Conservation (phyloP, 2,329 filamentous ascomycete genomes). For the Ophiostoma populinum region DNA sequence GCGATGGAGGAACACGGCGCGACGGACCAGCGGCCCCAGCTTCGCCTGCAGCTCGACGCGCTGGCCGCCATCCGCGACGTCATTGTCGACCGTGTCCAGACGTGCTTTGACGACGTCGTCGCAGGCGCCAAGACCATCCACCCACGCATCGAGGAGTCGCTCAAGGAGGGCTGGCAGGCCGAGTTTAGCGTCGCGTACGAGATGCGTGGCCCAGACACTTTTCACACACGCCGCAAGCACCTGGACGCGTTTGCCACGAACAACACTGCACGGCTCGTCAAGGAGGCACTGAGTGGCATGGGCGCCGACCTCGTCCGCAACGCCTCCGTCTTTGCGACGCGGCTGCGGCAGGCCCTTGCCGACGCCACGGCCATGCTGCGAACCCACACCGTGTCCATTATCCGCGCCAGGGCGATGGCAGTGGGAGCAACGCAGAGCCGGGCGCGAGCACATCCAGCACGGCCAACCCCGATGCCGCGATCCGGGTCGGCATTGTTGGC, state of each 20-base stretch:
- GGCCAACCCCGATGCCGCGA: background rate
- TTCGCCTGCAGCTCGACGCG: constrained; percentile 2
- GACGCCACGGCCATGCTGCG: background rate
- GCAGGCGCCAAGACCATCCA: background rate
- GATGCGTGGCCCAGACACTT: background rate
- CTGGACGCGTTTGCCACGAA: background rate
- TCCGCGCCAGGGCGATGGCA: background rate
- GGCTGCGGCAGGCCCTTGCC: background rate
- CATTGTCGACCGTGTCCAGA: constrained; percentile 1
- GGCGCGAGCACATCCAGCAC: background rate
- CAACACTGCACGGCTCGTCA: background rate
- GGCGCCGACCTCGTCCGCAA: background rate
- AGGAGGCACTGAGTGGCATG: constrained; percentile 2
- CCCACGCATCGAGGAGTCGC: background rate
- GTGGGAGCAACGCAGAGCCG: background rate
- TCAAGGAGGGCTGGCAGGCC: background rate
- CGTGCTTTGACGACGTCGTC: background rate
- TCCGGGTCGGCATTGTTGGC: background rate
- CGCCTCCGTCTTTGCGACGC: background rate
- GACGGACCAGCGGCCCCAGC: no score
- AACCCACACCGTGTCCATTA: background rate
- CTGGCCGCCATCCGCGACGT: constrained; percentile 4
- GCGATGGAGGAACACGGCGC: no score
- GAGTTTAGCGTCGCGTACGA: background rate
- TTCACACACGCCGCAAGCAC: background rate